Evolutionary conservation across 1,284 basidiomycete species (phyloP).

Genomic region (Papiliotrema terrestris): DNA sequence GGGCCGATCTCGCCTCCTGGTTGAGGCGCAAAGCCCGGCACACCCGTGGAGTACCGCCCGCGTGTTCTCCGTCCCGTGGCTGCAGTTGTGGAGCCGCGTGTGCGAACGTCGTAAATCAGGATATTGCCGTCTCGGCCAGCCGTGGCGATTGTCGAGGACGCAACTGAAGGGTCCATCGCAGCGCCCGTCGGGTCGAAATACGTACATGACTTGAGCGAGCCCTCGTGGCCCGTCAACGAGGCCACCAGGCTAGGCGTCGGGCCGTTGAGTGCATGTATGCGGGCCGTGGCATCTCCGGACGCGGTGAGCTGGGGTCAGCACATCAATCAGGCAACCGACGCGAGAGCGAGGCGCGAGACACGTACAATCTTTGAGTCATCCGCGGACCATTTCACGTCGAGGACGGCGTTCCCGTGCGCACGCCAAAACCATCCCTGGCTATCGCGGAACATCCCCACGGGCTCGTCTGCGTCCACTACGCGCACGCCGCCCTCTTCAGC

Average conservation of each 20-base stretch:
- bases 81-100: slow-evolving; percentile 3
- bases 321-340: neutral
- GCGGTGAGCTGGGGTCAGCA: slow-evolving; percentile 35
- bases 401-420: slow-evolving; percentile 73
- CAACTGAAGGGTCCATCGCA: slow-evolving; percentile 5
- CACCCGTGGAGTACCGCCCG: slow-evolving; percentile 23
- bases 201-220: slow-evolving; percentile 41
- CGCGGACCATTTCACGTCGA: slow-evolving; percentile 71
- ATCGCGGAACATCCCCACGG: slow-evolving; percentile 18
- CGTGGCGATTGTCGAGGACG: slow-evolving; percentile 36
- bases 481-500: slow-evolving; percentile 42
- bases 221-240: slow-evolving; percentile 42
- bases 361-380: slow-evolving; percentile 53
- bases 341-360: neutral
- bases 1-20: slow-evolving; percentile 20
- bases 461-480: slow-evolving; percentile 39
- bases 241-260: slow-evolving; percentile 26
- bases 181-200: slow-evolving; percentile 38
- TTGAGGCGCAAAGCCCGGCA: slow-evolving; percentile 27
- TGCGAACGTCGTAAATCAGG: slow-evolving; percentile 44
- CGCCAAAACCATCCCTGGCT: slow-evolving; percentile 39
- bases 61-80: neutral
- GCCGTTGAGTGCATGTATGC: slow-evolving; percentile 33
- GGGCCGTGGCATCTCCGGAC: slow-evolving; percentile 43
- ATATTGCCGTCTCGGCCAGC: slow-evolving; percentile 49